Conservation (phyloP, 2,329 filamentous ascomycete genomes). For the Atkinsonella hypoxylon region DNA sequence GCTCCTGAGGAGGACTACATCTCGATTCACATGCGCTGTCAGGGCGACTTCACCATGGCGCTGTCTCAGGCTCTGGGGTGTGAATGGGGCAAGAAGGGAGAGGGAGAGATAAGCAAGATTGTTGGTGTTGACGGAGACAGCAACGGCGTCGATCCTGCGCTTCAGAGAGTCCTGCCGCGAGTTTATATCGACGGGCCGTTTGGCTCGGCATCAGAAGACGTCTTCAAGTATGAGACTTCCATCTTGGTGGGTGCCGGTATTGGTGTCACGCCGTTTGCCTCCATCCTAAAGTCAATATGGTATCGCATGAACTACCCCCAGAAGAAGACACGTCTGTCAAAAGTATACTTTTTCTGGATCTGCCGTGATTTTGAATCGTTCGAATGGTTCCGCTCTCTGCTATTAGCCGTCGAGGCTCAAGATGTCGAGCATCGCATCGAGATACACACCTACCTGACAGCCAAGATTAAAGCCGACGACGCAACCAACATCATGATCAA, state of each 20-base stretch:
- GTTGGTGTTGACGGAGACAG: slow-evolving; percentile 52
- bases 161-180: slow-evolving; percentile 62
- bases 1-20: slow-evolving; percentile 86
- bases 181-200: slow-evolving; percentile 80
- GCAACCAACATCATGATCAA: slow-evolving; percentile 91
- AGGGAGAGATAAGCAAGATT: slow-evolving; percentile 48
- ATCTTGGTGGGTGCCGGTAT: slow-evolving; percentile 74
- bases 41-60: slow-evolving; percentile 68
- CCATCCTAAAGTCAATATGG: slow-evolving; percentile 85
- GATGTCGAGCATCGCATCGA: slow-evolving; percentile 76
- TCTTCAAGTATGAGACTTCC: slow-evolving; percentile 78
- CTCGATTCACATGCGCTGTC: slow-evolving; percentile 71
- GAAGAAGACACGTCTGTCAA: slow-evolving; percentile 64
- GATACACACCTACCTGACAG: slow-evolving; percentile 80
- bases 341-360: slow-evolving; percentile 91
- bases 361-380: slow-evolving; percentile 81
- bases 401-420: slow-evolving; percentile 76
- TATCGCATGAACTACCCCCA: slow-evolving; percentile 85
- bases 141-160: slow-evolving; percentile 52
- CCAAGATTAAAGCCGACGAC: slow-evolving; percentile 76
- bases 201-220: slow-evolving; percentile 74
- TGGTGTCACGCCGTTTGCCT: slow-evolving; percentile 76
- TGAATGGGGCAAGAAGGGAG: slow-evolving; percentile 46
- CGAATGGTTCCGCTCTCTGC: slow-evolving; percentile 78
- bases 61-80: slow-evolving; percentile 63